Evolutionary conservation across 129 eudicot species (phyloP).

Genomic region (Flaveria brownii): DNA sequence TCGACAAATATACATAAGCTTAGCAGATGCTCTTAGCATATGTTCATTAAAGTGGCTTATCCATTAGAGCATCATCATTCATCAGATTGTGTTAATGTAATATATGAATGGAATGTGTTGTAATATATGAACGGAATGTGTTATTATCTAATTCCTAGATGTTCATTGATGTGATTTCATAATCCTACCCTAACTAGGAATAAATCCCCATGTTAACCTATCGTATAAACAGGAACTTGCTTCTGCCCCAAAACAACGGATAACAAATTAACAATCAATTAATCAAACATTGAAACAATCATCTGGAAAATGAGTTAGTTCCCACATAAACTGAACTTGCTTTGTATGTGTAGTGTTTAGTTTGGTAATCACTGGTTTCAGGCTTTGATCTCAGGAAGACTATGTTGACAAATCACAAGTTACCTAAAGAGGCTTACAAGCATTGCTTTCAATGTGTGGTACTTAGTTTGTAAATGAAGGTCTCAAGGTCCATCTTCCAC

Average conservation of each 20-base stretch:
- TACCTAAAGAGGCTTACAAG: constrained; percentile 17
- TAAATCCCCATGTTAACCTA: neutral
- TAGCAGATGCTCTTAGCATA: neutral
- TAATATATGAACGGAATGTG: neutral
- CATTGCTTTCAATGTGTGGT: neutral
- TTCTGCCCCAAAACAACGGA: neutral
- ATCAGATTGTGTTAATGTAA: constrained; percentile 7
- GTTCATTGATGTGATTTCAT: neutral
- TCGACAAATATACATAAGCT: neutral
- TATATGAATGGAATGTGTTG: neutral
- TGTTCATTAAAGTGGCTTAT: constrained; percentile 4
- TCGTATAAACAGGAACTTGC: neutral
- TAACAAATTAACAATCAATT: neutral
- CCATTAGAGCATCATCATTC: constrained; percentile 14
- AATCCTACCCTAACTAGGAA: neutral
- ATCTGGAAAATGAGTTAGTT: neutral
- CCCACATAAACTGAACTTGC: neutral
- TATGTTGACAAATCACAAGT: neutral
- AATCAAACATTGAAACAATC: neutral
- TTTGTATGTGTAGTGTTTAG: neutral
- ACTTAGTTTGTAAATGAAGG: constrained; percentile 1
- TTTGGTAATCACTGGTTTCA: neutral
- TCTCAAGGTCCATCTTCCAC: neutral
- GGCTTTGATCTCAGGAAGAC: neutral
- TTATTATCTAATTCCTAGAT: neutral